These are phyloP conservation scores for Nakazawaea laoshanensis DNA, from an alignment of 805 yeast genomes.

Conservation along the genomic window DNA sequence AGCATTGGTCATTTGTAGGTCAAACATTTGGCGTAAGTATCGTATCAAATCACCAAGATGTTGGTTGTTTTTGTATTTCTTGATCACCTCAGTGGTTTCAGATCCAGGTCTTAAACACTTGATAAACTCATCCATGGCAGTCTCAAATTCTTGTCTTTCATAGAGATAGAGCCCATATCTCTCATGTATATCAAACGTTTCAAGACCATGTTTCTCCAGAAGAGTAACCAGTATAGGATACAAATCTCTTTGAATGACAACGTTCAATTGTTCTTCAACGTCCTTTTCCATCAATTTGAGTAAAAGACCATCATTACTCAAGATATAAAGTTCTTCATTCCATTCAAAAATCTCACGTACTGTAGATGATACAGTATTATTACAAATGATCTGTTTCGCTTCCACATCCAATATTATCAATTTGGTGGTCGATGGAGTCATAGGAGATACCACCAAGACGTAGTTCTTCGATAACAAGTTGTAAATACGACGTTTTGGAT, in stretches of 20 bases:
- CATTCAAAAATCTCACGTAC: constrained; percentile 49
- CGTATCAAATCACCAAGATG: constrained; percentile 55
- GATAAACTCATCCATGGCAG: constrained; percentile 71
- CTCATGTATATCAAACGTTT: constrained; percentile 32
- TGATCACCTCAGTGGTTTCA: constrained; percentile 68
- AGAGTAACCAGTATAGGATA: constrained; percentile 66
- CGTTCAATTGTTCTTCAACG: constrained; percentile 57
- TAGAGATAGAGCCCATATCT: constrained; percentile 69
- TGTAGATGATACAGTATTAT: constrained; percentile 57
- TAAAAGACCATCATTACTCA: constrained; percentile 71
- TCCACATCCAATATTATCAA: constrained; percentile 60
- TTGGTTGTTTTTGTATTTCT: constrained; percentile 71
- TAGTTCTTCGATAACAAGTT: constrained; percentile 37
- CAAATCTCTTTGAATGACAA: constrained; percentile 60
- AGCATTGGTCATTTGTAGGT: constrained; percentile 46
- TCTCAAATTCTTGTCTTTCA: constrained; percentile 53
- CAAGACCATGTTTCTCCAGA: constrained; percentile 32
- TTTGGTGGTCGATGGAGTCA: constrained; percentile 38
- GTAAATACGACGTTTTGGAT: constrained; percentile 44
- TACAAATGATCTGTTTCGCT: constrained; percentile 65
- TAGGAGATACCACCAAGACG: constrained; percentile 50
- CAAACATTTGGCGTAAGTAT: constrained; percentile 56
- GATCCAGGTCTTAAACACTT: constrained; percentile 30
- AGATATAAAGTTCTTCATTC: constrained; percentile 49
- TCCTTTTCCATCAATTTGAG: constrained; percentile 61